Conservation (phyloP, 164 flowering plant genomes). For the Aristolochia fimbriata region DNA sequence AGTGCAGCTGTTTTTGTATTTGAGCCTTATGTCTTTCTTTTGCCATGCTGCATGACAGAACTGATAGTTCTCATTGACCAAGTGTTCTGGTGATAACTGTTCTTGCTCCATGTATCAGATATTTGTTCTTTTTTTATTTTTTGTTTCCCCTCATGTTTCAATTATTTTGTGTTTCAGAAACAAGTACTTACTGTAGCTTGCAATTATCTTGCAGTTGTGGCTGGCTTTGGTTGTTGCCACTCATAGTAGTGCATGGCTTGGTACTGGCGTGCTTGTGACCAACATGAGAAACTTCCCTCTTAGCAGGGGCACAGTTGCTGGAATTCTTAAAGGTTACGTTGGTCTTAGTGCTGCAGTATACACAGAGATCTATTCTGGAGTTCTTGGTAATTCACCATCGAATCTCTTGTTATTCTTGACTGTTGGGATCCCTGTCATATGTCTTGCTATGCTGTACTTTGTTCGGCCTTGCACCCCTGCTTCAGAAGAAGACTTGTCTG, state of each 20-base stretch:
- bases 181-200: neutral
- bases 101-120: too few relatives aligned
- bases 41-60: too few relatives aligned
- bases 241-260: conserved; percentile 74
- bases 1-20: too few relatives aligned
- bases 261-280: conserved; percentile 72
- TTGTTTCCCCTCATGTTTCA: conserved; percentile 1
- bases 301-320: conserved; percentile 80
- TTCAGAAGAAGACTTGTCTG: conserved; percentile 45
- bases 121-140: neutral
- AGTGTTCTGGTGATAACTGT: too few relatives aligned
- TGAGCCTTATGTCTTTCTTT: too few relatives aligned
- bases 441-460: conserved; percentile 59
- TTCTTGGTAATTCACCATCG: conserved; percentile 53
- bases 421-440: conserved; percentile 63
- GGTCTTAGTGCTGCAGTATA: conserved; percentile 84
- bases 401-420: conserved; percentile 56
- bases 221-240: conserved; percentile 62
- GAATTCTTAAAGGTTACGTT: conserved; percentile 75
- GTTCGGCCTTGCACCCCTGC: conserved; percentile 76
- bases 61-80: too few relatives aligned
- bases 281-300: conserved; percentile 88
- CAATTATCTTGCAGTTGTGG: conserved; percentile 53
- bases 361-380: conserved; percentile 52
- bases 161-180: neutral